Evolutionary conservation across 805 yeast species (phyloP).

Genomic region (Citeromyces matritensis): DNA sequence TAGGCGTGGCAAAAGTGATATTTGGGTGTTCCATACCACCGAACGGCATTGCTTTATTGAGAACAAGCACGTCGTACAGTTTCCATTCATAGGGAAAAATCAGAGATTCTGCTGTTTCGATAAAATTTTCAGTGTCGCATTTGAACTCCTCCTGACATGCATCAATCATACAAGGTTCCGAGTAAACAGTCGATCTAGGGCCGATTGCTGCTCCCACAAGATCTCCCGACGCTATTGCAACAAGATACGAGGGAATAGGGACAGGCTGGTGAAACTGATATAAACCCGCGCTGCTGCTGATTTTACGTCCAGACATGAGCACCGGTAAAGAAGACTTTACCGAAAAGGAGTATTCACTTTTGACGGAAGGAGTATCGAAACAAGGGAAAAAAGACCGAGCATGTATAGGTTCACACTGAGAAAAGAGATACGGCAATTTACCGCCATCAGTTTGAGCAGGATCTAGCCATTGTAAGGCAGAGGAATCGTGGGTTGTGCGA

Average conservation of each 20-base stretch:
- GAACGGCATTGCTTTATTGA: conserved; percentile 69
- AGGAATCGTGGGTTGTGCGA: conserved; percentile 58
- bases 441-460: conserved; percentile 63
- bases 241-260: conserved; percentile 76
- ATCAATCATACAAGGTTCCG: conserved; percentile 56
- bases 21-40: conserved; percentile 96
- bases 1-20: conserved; percentile 83
- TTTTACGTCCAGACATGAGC: conserved; percentile 53
- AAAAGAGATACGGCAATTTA: conserved; percentile 56
- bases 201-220: conserved; percentile 55
- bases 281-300: conserved; percentile 10
- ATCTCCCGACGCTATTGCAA: conserved; percentile 79
- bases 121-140: conserved; percentile 68
- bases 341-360: conserved; percentile 43
- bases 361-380: conserved; percentile 81
- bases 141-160: conserved; percentile 71
- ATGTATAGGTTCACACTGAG: conserved; percentile 87
- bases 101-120: conserved; percentile 60
- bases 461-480: conserved; percentile 80
- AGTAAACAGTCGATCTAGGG: conserved; percentile 72
- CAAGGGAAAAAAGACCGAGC: conserved; percentile 81
- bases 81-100: conserved; percentile 79
- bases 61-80: conserved; percentile 63
- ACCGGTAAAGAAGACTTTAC: conserved; percentile 54
- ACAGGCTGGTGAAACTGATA: conserved; percentile 56